phyloP scores from a whole-genome alignment of 768 basidiomycete genomes.

The Dioszegia crocea region DNA sequence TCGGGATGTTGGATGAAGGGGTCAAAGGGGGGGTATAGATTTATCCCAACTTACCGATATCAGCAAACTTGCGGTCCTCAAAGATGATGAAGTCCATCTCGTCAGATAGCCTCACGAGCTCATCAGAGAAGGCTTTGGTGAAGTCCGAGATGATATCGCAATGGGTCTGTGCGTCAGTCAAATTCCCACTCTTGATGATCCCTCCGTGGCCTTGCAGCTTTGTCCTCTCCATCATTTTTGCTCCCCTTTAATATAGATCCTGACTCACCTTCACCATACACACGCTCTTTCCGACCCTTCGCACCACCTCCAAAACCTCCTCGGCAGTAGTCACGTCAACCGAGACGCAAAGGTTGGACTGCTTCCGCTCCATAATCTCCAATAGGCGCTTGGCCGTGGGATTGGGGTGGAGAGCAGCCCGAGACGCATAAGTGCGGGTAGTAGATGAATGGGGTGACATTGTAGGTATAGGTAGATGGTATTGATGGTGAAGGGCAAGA shows the following conservation, averaged over 20 bases:
- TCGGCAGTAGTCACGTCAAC: conserved; percentile 81
- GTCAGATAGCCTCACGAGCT: conserved; percentile 64
- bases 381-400: conserved; percentile 74
- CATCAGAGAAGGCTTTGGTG: conserved; percentile 63
- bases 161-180: conserved; percentile 68
- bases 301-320: conserved; percentile 79
- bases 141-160: conserved; percentile 95
- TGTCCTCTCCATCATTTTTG: no score
- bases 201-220: no score
- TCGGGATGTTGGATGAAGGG: not conserved
- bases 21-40: not conserved
- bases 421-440: conserved; percentile 39
- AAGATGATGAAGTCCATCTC: conserved; percentile 94
- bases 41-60: conserved; percentile 67
- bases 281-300: conserved; percentile 79
- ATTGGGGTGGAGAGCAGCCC: conserved; percentile 54
- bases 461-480: not conserved
- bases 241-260: no score
- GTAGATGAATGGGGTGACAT: conserved; percentile 31
- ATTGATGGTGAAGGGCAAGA: not conserved
- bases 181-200: no score
- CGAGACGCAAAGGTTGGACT: conserved; percentile 88
- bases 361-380: conserved; percentile 76
- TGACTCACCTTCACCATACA: conserved; percentile 84
- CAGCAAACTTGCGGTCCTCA: conserved; percentile 98